phyloP scores from a whole-genome alignment of 805 yeast species.

The Candida ponderosae region DNA sequence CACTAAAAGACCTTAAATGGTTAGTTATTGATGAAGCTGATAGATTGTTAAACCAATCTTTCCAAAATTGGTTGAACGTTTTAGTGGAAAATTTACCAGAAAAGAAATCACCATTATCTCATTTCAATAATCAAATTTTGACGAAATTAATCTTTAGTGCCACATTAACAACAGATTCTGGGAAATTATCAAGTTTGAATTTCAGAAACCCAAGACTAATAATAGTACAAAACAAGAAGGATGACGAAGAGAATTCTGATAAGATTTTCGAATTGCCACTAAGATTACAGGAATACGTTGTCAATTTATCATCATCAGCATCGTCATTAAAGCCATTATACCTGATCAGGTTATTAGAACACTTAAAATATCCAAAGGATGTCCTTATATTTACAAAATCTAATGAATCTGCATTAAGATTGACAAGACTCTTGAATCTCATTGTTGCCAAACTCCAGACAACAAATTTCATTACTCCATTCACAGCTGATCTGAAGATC shows the following conservation, averaged over 20 bases:
- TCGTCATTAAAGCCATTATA: conserved; percentile 65
- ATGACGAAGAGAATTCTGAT: conserved; percentile 33
- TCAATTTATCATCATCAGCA: conserved; percentile 28
- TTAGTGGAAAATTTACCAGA: conserved; percentile 18
- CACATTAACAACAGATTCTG: conserved; percentile 89
- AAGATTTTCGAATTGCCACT: conserved; percentile 52
- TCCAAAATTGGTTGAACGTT: conserved; percentile 82
- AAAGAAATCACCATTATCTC: background rate
- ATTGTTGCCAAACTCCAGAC: conserved; percentile 22
- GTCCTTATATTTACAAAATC: conserved; percentile 64
- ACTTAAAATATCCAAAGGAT: conserved; percentile 24
- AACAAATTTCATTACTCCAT: background rate
- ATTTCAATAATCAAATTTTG: conserved; percentile 20
- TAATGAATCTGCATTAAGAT: conserved; percentile 81
- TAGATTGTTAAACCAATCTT: conserved; percentile 74
- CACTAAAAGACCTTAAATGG: conserved; percentile 46
- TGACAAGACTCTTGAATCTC: conserved; percentile 50
- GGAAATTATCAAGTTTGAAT: conserved; percentile 66
- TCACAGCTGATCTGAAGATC: conserved; percentile 14
- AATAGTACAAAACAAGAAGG: conserved; percentile 54
- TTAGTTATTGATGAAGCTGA: conserved; percentile 80
- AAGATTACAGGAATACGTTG: conserved; percentile 36
- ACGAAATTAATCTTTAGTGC: conserved; percentile 83
- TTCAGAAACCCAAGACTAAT: conserved; percentile 66
- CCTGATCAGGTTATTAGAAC: conserved; percentile 45